Conservation (phyloP, 2,329 filamentous ascomycete species). For the Fusarium subglutinans region DNA sequence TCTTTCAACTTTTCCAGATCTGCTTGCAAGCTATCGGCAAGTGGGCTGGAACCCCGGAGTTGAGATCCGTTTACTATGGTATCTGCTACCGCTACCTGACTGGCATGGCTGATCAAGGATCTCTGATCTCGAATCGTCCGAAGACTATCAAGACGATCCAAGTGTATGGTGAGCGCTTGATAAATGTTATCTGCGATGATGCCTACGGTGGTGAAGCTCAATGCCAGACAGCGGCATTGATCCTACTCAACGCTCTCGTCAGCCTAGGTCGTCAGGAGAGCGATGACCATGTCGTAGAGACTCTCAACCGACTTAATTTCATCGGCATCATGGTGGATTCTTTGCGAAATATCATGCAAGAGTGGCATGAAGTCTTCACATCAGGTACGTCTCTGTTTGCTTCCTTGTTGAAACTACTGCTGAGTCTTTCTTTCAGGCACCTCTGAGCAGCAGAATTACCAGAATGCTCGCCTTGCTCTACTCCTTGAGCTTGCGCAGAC, state of each 20-base stretch:
- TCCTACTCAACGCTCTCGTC: conserved; percentile 83
- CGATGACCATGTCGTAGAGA: conserved; percentile 79
- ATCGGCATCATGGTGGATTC: conserved; percentile 90
- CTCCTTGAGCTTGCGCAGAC: conserved; percentile 87
- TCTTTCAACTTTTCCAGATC: conserved; percentile 91
- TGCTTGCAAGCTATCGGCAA: conserved; percentile 82
- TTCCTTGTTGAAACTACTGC: conserved; percentile 6
- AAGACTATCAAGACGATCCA: conserved; percentile 78
- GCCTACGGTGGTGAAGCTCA: conserved; percentile 84
- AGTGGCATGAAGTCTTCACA: conserved; percentile 69
- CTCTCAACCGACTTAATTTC: conserved; percentile 87
- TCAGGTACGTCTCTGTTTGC: conserved; percentile 57
- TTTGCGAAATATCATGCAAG: conserved; percentile 78
- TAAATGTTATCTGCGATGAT: conserved; percentile 92
- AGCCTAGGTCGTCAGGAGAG: conserved; percentile 76
- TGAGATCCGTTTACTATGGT: conserved; percentile 89
- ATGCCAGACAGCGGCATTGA: conserved; percentile 85
- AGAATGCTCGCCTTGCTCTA: conserved; percentile 80
- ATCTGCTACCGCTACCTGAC: conserved; percentile 89
- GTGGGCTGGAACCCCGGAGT: conserved; percentile 72
- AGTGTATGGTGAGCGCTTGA: conserved; percentile 76
- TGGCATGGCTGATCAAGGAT: conserved; percentile 68
- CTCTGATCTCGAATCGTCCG: conserved; percentile 57
- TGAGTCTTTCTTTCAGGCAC: conserved; percentile 45
- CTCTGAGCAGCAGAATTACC: conserved; percentile 59